Percentiles rank a stretch among this genome's conserved stretches.
These are phyloP conservation scores for Dendryphion nanum DNA, from an alignment of 2,329 filamentous ascomycete genomes.

Conservation along the genomic window DNA sequence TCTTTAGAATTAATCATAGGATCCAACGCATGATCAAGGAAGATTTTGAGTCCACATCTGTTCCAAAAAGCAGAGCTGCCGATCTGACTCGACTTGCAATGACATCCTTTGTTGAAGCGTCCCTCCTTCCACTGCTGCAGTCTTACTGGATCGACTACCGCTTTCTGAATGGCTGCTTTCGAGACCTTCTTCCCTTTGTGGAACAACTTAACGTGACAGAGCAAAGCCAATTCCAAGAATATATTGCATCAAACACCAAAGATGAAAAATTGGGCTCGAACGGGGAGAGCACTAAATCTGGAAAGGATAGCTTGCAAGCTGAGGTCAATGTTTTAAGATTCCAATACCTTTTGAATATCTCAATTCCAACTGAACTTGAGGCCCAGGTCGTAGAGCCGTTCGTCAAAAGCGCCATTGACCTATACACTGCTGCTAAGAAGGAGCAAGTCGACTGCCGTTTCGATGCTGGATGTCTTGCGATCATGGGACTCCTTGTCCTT, in stretches of 20 bases:
- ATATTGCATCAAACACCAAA: conserved; percentile 9
- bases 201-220: conserved; percentile 12
- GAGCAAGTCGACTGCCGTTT: conserved; percentile 7
- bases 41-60: too few relatives aligned
- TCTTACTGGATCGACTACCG: conserved; percentile 22
- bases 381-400: conserved; percentile 12
- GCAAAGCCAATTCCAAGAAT: conserved; percentile 12
- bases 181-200: conserved; percentile 26
- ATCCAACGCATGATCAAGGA: too few relatives aligned
- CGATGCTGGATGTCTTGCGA: conserved; percentile 18
- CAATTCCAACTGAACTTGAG: conserved; percentile 5
- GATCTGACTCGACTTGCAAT: too few relatives aligned
- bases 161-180: conserved; percentile 22
- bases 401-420: conserved; percentile 15
- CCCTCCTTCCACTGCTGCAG: conserved; percentile 14
- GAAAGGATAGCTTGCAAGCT: too few relatives aligned
- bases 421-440: conserved; percentile 11
- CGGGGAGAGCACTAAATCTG: too few relatives aligned
- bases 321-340: conserved; percentile 25
- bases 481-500: conserved; percentile 22
- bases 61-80: too few relatives aligned
- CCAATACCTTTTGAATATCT: conserved; percentile 24
- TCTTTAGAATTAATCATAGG: too few relatives aligned
- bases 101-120: too few relatives aligned
- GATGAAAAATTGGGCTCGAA: too few relatives aligned